Conservation (phyloP, 2,329 filamentous ascomycete genomes). For the Phialocephala sp. region DNA sequence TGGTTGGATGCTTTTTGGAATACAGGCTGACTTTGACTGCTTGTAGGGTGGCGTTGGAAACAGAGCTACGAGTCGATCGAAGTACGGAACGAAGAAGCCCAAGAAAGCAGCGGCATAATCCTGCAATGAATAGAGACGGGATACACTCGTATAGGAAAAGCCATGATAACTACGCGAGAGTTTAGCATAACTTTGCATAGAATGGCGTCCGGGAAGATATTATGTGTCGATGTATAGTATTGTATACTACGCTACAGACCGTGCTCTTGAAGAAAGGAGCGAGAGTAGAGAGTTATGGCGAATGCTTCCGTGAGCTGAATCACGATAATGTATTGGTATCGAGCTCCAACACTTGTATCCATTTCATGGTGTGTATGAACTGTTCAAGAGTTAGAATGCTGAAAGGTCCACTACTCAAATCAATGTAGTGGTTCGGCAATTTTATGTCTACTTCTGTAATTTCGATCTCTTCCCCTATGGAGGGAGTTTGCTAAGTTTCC, state of each 20-base stretch:
- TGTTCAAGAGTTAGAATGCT: too few species aligned
- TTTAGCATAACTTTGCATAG: background rate
- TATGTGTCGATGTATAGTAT: constrained; percentile 7
- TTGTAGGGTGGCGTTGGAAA: constrained; percentile 85
- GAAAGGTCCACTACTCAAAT: too few species aligned
- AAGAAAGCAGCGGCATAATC: constrained; percentile 66
- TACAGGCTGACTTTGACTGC: constrained; percentile 38
- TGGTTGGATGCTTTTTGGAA: background rate
- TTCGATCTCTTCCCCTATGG: too few species aligned
- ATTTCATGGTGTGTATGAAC: too few species aligned
- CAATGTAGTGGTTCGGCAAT: too few species aligned
- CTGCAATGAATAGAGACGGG: background rate
- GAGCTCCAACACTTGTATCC: too few species aligned
- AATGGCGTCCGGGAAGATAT: background rate
- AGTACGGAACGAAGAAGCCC: constrained; percentile 98
- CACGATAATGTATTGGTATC: too few species aligned
- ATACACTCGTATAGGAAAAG: background rate
- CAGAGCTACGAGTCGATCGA: constrained; percentile 83
- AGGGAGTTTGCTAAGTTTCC: too few species aligned
- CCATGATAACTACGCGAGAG: background rate
- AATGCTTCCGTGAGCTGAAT: background rate
- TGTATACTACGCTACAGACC: background rate
- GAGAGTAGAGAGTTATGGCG: background rate
- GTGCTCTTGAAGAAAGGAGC: background rate
- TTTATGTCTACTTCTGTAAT: too few species aligned